A percentile compares a stretch with the other conserved stretches of the same genome.
Conservation (phyloP, 164 flowering plant species). For the Aristolochia californica region DNA sequence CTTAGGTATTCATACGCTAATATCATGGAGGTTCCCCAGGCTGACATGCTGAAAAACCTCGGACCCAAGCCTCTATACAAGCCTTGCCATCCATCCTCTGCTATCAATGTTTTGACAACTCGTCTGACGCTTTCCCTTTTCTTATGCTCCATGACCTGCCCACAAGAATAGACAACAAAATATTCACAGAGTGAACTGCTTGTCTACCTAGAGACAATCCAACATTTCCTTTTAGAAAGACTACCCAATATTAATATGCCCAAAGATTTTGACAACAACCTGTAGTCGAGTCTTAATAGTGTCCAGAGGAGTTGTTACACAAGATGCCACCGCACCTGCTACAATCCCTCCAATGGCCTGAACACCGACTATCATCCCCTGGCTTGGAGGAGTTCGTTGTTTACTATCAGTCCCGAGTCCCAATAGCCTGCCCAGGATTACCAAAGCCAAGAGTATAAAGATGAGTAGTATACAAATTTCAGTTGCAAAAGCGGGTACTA, state of each 20-base stretch:
- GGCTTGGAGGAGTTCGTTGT: slow-evolving; percentile 39
- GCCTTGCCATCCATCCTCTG: slow-evolving; percentile 91
- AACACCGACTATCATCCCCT: slow-evolving; percentile 40
- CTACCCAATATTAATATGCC: too few species aligned
- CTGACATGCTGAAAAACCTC: slow-evolving; percentile 93
- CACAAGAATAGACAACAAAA: not conserved
- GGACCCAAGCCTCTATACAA: slow-evolving; percentile 91
- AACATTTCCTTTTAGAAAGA: too few species aligned
- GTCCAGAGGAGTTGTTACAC: slow-evolving; percentile 87
- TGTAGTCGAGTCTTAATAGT: slow-evolving; percentile 96
- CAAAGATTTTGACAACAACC: slow-evolving; percentile 24
- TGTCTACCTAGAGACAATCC: too few species aligned
- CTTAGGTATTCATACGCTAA: slow-evolving; percentile 87
- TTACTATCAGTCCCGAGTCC: slow-evolving; percentile 34
- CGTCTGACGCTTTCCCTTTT: slow-evolving; percentile 45
- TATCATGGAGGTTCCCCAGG: slow-evolving; percentile 99
- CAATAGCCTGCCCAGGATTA: slow-evolving; percentile 32
- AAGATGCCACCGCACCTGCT: slow-evolving; percentile 88
- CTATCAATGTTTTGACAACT: slow-evolving; percentile 54
- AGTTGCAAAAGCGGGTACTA: not conserved
- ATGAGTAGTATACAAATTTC: not conserved
- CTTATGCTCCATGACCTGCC: slow-evolving; percentile 74
- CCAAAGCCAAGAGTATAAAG: slow-evolving; percentile 1
- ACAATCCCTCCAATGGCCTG: slow-evolving; percentile 83
- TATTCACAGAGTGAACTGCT: not conserved